These are phyloP conservation scores for Maudiozyma humilis DNA, from an alignment of 1,139 yeast genomes.

Conservation along the genomic window DNA sequence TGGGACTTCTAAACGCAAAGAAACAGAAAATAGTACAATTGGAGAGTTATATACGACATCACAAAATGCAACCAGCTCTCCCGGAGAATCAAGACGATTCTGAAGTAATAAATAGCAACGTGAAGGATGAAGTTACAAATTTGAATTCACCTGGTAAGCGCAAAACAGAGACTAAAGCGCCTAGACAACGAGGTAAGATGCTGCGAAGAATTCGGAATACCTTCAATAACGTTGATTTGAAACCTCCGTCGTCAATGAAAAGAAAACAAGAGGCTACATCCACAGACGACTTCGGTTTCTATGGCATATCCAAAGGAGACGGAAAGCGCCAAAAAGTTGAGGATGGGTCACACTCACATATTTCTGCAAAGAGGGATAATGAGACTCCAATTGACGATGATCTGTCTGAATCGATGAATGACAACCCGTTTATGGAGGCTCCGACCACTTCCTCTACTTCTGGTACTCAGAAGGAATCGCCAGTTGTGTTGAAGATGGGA, in stretches of 20 bases:
- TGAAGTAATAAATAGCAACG: conserved; percentile 16
- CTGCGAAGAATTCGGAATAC: background rate
- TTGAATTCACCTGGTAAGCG: conserved; percentile 26
- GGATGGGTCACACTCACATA: background rate
- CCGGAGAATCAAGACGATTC: conserved; percentile 14
- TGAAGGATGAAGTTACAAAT: conserved; percentile 14
- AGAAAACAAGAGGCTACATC: background rate
- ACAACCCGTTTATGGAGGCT: too few species aligned
- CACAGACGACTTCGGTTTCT: conserved; percentile 2
- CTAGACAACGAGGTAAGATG: conserved; percentile 2
- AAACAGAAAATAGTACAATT: conserved; percentile 21
- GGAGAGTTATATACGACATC: conserved; percentile 8
- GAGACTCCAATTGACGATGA: background rate
- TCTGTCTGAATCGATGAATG: background rate
- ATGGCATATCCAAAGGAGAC: conserved; percentile 4
- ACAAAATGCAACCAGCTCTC: conserved; percentile 6
- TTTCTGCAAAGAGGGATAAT: background rate
- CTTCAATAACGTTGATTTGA: background rate
- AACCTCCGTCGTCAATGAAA: background rate
- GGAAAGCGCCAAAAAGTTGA: background rate
- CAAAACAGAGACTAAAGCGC: conserved; percentile 6
- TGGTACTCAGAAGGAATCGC: too few species aligned
- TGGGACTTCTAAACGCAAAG: conserved; percentile 24
- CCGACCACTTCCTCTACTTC: too few species aligned
- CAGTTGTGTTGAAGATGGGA: too few species aligned